Base-by-base conservation (phyloP, 768 basidiomycete genomes). In the Podaxis rugospora region DNA sequence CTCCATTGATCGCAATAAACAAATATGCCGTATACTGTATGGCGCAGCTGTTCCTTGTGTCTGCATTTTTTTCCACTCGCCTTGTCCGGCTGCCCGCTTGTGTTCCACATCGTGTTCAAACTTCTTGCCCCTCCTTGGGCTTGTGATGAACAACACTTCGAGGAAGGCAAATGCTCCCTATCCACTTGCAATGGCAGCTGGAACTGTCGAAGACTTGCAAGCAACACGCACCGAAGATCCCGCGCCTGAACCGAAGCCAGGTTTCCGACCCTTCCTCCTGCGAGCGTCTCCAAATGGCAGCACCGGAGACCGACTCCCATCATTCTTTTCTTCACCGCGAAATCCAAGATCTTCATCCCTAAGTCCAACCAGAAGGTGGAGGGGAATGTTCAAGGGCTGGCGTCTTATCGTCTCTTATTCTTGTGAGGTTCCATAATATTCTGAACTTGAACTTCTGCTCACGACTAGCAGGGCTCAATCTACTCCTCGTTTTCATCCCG, bases 401-500 rank as follows among this genome's bases (percentile, higher is more conserved):
- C 62, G 66, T 23, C 36, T 71, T 37, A 66, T 64, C n/a, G 55
- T 63, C 16, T 53, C 69, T 28, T 65, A 65, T 27, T 73, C 72
- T 18, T 73, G 72, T 73, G 63, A 37, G 67, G 56, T 35, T 25
- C 1, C 47, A 27, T 27, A 11, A 25, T 25, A 23, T 11, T 13
- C 21, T 18, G 16, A 23, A 14, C 6, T 46, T 40, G 39, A 61
- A 14, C 21, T 25, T n/a, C 27, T 25, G 40, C 28, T 32, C 44
- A 39, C 46, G 42, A 47, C n/a, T 47, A 16, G 7, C 57, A 92
- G 89, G 89, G 88, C 69, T 92, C 40, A 92, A 92, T 65, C 28
- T 89, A 59, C 74, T 90, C 27, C 72, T 92, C 6, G 59, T 88
- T 16, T 75, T 87, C 55, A 79, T 92, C 28, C 90, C 90, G 10